Conservation (phyloP, 1,284 basidiomycete genomes). For the Tilletia indica region DNA sequence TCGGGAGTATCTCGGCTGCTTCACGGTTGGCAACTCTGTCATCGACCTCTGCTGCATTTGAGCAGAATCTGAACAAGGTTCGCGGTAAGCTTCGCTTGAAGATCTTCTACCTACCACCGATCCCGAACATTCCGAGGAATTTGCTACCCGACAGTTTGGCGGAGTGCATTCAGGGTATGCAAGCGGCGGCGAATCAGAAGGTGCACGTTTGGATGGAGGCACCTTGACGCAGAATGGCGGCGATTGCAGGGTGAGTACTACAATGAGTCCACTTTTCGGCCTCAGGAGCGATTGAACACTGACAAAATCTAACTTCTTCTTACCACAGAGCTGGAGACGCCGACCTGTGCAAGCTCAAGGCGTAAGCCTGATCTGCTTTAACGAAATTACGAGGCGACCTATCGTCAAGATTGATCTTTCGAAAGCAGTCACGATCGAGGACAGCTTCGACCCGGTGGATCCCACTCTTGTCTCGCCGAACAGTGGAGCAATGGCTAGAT, state of each 20-base stretch:
- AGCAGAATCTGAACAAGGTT: conserved; percentile 36
- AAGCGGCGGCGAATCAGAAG: conserved; percentile 77
- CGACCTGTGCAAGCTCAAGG: conserved; percentile 83
- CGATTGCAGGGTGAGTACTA: conserved; percentile 72
- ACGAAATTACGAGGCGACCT: conserved; percentile 86
- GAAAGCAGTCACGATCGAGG: conserved; percentile 74
- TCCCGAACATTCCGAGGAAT: conserved; percentile 74
- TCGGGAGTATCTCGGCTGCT: conserved; percentile 31
- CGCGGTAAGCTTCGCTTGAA: conserved; percentile 50
- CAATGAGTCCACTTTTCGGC: background rate
- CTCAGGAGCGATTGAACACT: background rate
- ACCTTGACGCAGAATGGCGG: conserved; percentile 89
- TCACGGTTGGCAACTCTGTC: conserved; percentile 34
- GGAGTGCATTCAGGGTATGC: conserved; percentile 85
- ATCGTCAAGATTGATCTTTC: conserved; percentile 86
- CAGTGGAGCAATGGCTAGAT: background rate
- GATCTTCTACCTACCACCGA: conserved; percentile 78
- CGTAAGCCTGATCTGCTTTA: conserved; percentile 81
- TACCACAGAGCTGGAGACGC: conserved; percentile 75
- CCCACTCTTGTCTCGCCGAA: background rate
- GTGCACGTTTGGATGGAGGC: conserved; percentile 62
- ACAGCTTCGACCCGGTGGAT: conserved; percentile 64
- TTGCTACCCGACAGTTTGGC: conserved; percentile 86
- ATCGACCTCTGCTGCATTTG: conserved; percentile 6
- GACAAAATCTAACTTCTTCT: background rate